These are phyloP conservation scores for Neonectria magnoliae DNA, from an alignment of 2,329 filamentous ascomycete species.

Conservation along the genomic window DNA sequence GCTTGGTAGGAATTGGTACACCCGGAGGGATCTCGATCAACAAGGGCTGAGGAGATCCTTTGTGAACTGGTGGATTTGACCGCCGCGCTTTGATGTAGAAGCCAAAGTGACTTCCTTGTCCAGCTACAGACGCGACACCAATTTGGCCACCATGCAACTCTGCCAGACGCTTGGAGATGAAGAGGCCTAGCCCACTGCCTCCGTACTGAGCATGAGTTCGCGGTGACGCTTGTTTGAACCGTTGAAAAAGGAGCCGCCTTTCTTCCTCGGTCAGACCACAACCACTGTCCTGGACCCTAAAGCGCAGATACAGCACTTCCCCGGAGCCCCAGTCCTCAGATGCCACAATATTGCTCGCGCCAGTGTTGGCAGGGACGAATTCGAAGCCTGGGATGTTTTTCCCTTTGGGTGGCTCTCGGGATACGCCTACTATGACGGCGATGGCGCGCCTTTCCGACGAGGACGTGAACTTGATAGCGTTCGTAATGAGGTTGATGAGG, in stretches of 20 bases:
- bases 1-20: not conserved
- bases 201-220: constrained; percentile 67
- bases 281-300: constrained; percentile 73
- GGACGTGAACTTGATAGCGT: constrained; percentile 80
- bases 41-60: not conserved
- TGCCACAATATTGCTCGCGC: constrained; percentile 19
- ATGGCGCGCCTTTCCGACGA: constrained; percentile 49
- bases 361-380: constrained; percentile 18
- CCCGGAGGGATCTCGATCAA: not conserved
- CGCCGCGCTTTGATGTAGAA: constrained; percentile 70
- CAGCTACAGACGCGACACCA: constrained; percentile 67
- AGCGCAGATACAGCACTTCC: constrained; percentile 49
- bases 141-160: constrained; percentile 74
- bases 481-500: constrained; percentile 80
- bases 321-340: constrained; percentile 47
- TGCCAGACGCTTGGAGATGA: constrained; percentile 71
- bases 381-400: constrained; percentile 13
- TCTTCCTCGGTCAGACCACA: constrained; percentile 70
- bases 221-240: constrained; percentile 71
- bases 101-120: constrained; percentile 68
- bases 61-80: constrained; percentile 44
- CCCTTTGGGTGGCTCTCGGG: constrained; percentile 25
- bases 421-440: constrained; percentile 61
- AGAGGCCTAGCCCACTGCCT: constrained; percentile 70
- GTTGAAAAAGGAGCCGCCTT: constrained; percentile 72